Evolutionary conservation across 495 filamentous ascomycete genomes (phyloP).

Genomic region (Aspergillus bertholletiae): DNA sequence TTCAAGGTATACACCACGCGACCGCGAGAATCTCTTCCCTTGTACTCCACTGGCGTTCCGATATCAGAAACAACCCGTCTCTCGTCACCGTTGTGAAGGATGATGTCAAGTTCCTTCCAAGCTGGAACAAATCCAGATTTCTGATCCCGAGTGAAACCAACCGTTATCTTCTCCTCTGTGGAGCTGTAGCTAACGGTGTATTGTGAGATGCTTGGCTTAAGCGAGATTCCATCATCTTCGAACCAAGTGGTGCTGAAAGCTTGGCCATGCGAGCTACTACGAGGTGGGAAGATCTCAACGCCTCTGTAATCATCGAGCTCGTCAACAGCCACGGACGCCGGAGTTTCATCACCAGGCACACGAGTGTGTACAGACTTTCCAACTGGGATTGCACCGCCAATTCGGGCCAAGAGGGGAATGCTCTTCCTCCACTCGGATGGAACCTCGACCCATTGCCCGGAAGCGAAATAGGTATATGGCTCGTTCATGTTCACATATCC

Average conservation of each 20-base stretch:
- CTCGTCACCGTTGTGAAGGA: slow-evolving; percentile 49
- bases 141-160: slow-evolving; percentile 36
- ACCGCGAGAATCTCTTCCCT: slow-evolving; percentile 30
- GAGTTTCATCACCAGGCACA: slow-evolving; percentile 50
- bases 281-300: slow-evolving; percentile 62
- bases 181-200: slow-evolving; percentile 45
- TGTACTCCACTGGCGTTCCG: slow-evolving; percentile 27
- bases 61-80: slow-evolving; percentile 36
- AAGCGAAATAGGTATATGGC: slow-evolving; percentile 53
- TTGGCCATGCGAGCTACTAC: slow-evolving; percentile 27
- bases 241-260: slow-evolving; percentile 51
- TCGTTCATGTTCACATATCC: slow-evolving; percentile 61
- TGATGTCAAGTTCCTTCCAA: slow-evolving; percentile 51
- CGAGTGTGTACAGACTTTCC: slow-evolving; percentile 56
- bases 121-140: slow-evolving; percentile 41
- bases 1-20: slow-evolving; percentile 36
- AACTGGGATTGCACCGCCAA: slow-evolving; percentile 56
- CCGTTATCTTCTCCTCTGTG: slow-evolving; percentile 38
- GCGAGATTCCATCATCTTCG: slow-evolving; percentile 62
- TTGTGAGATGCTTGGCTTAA: slow-evolving; percentile 34
- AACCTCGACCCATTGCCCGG: slow-evolving; percentile 60
- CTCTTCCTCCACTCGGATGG: slow-evolving; percentile 54
- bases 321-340: slow-evolving; percentile 46
- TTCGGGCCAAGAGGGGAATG: slow-evolving; percentile 59
- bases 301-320: slow-evolving; percentile 59